phyloP scores from a whole-genome alignment of 495 filamentous ascomycete species.

The Copromyces sp. region DNA sequence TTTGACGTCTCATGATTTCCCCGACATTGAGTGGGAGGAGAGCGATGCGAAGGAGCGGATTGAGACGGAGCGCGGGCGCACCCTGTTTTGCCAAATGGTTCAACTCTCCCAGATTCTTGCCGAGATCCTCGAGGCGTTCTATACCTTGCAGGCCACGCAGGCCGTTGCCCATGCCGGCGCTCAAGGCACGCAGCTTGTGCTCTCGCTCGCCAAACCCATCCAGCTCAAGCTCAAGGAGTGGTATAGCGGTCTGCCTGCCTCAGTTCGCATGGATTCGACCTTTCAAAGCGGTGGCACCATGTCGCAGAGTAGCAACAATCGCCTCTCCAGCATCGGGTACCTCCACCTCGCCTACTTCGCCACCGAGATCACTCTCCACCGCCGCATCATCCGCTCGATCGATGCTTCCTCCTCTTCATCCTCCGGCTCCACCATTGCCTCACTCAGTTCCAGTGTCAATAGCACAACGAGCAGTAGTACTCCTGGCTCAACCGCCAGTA shows the following conservation, averaged over 20 bases:
- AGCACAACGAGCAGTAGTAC: background rate
- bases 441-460: slow-evolving; percentile 2
- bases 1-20: slow-evolving; percentile 60
- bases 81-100: slow-evolving; percentile 64
- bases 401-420: slow-evolving; percentile 28
- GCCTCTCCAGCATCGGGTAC: slow-evolving; percentile 55
- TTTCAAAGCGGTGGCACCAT: slow-evolving; percentile 25
- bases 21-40: slow-evolving; percentile 49
- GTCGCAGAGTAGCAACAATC: slow-evolving; percentile 15
- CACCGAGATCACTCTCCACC: slow-evolving; percentile 75
- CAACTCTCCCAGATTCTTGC: slow-evolving; percentile 63
- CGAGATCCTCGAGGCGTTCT: slow-evolving; percentile 72
- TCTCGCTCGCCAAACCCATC: slow-evolving; percentile 69
- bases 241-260: slow-evolving; percentile 56
- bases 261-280: slow-evolving; percentile 56
- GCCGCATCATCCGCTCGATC: slow-evolving; percentile 68
- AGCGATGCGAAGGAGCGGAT: slow-evolving; percentile 47
- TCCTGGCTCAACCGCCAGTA: background rate
- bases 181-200: slow-evolving; percentile 52
- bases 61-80: slow-evolving; percentile 58
- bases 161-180: slow-evolving; percentile 36
- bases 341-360: slow-evolving; percentile 79
- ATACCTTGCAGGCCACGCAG: slow-evolving; percentile 55
- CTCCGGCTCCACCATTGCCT: slow-evolving; percentile 1
- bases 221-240: slow-evolving; percentile 77